Conservation (phyloP, 164 flowering plant genomes). For the Macadamia tetraphylla region DNA sequence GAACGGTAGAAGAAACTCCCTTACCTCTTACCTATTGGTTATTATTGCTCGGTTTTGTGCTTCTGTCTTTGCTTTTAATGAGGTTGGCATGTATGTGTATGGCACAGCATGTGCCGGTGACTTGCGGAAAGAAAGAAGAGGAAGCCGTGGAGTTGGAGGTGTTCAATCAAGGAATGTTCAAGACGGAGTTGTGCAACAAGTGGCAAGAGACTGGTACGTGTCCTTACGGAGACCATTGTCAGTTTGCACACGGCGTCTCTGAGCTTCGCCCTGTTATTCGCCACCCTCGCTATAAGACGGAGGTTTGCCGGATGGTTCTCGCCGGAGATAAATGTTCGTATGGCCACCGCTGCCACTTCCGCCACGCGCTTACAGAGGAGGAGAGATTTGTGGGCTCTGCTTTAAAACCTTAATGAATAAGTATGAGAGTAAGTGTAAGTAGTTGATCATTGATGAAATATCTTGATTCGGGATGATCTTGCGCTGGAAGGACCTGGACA, state of each 20-base stretch:
- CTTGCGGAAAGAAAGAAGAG: slow-evolving; percentile 32
- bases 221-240: slow-evolving; percentile 60
- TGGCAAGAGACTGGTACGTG: slow-evolving; percentile 64
- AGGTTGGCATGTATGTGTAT: background rate
- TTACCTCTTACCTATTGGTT: too few species aligned
- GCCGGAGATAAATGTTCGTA: slow-evolving; percentile 56
- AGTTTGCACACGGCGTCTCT: slow-evolving; percentile 61
- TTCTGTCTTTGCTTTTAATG: background rate
- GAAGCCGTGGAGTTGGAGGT: slow-evolving; percentile 49
- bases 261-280: slow-evolving; percentile 73
- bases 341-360: slow-evolving; percentile 76
- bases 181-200: slow-evolving; percentile 77
- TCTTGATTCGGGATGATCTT: too few species aligned
- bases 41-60: too few species aligned
- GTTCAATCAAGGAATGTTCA: slow-evolving; percentile 59
- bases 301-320: slow-evolving; percentile 70
- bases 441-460: too few species aligned
- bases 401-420: background rate
- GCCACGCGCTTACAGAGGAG: slow-evolving; percentile 53
- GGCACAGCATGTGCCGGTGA: slow-evolving; percentile 38
- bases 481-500: too few species aligned
- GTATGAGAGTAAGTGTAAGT: background rate
- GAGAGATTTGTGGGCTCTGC: slow-evolving; percentile 29
- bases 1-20: slow-evolving; percentile 18
- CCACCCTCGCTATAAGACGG: slow-evolving; percentile 78